A percentile compares a stretch with the other conserved stretches of the same genome.
Evolutionary conservation across 495 filamentous ascomycete species (phyloP).

Genomic region (Hypomontagnella submonticulosa): DNA sequence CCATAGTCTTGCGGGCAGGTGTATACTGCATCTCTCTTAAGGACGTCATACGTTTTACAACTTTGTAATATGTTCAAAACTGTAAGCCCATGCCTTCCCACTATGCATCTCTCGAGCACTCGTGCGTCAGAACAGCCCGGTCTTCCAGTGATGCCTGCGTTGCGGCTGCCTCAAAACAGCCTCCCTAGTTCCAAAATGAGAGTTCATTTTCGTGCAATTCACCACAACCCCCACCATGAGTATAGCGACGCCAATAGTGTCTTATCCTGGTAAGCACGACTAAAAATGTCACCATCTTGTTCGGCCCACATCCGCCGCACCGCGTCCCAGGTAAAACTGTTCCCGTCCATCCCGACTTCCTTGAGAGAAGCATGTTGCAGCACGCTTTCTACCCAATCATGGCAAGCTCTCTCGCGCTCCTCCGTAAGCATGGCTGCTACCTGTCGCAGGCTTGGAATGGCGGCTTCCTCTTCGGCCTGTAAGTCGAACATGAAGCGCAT

Average conservation of each 20-base stretch:
- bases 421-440: slow-evolving; percentile 33
- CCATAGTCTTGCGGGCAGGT: no score
- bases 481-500: slow-evolving; percentile 41
- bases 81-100: no score
- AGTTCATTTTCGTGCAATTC: slow-evolving; percentile 8
- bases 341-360: slow-evolving; percentile 39
- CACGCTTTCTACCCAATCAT: slow-evolving; percentile 39
- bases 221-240: slow-evolving; percentile 24
- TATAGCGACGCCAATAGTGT: slow-evolving; percentile 32
- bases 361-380: slow-evolving; percentile 32
- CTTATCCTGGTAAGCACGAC: slow-evolving; percentile 23
- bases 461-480: slow-evolving; percentile 32
- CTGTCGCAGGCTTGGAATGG: slow-evolving; percentile 30
- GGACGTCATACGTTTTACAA: no score
- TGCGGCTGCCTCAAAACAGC: not conserved
- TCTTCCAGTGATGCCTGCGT: not conserved
- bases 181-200: slow-evolving; percentile 7
- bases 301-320: slow-evolving; percentile 43
- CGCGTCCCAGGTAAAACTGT: slow-evolving; percentile 36
- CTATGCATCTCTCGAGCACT: slow-evolving; percentile 4
- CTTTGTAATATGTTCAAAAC: no score
- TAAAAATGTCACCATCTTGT: slow-evolving; percentile 40
- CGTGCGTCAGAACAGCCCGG: not conserved
- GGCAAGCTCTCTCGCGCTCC: slow-evolving; percentile 36
- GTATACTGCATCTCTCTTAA: no score